Base-by-base conservation (phyloP, 2,329 filamentous ascomycete species). In the Alternaria arborescens region DNA sequence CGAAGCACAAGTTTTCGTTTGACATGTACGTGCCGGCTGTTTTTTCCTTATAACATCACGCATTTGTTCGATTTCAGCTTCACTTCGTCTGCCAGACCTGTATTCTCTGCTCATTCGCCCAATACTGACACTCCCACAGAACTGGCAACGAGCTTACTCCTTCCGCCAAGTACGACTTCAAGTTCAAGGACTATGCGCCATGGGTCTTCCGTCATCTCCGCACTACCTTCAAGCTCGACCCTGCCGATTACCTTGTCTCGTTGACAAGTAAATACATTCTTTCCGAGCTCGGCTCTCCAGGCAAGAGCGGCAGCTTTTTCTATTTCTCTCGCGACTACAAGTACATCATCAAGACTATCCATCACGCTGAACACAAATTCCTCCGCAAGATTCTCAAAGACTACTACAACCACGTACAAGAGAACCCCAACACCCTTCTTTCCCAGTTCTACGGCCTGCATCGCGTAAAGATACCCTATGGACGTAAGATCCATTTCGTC, bases 261-360 rank as follows among this genome's bases (percentile, higher is more conserved):
- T 83, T 99, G 73, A 98, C 95, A 14, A 95, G 94, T 79, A 99
- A 99, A 82, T 99, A 99, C 80, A 98, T 99, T 56, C 86, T 99
- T 66, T 98, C 95, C 5, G 95, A 99, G 79, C 86, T 99, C 60
- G 95, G 95, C 36, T 98, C 95, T 4, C 95, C 95, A 1, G 95
- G 95, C 61, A 99, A 99, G 84, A 97, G 94, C 78, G 95, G 95
- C 67, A 98, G 94, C 79, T 99, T 99, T 83, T 99, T 99, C 82
- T 99, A 99, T 84, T 99, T 98, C 82, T 98, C 95, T 48, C 87
- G 95, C 73, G 95, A 99, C 81, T 99, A 99, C 86, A 98, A 97
- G 81, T 99, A 99, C 82, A 99, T 99, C 81, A 99, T 99, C 87
- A 99, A 99, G 82, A 99, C 95, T 22, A 98, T 99, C 69, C 95